Conservation (phyloP, 2,329 filamentous ascomycete genomes). For the Pyricularia pennisetigena region DNA sequence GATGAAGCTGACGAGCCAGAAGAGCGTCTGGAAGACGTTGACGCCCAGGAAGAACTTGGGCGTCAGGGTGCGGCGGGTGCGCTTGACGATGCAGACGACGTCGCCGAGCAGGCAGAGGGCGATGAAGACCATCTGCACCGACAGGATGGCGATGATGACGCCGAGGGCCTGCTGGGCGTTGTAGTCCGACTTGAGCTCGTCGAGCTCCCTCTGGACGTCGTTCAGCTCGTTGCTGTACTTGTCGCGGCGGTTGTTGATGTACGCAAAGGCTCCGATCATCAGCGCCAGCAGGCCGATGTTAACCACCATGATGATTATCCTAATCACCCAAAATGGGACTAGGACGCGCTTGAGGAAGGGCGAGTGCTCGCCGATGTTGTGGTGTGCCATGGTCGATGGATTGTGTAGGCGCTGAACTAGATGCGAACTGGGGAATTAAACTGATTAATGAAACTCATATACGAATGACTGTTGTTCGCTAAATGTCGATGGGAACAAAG, state of each 20-base stretch:
- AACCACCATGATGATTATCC: slow-evolving; percentile 19
- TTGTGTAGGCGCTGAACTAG: neutral
- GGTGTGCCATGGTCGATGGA: slow-evolving; percentile 14
- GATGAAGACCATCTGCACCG: slow-evolving; percentile 17
- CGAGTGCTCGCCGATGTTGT: slow-evolving; percentile 19
- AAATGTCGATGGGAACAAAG: neutral
- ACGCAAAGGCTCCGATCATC: slow-evolving; percentile 11
- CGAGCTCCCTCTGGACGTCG: neutral
- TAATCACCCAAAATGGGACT: slow-evolving; percentile 23
- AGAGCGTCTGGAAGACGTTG: slow-evolving; percentile 17
- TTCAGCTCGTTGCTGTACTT: slow-evolving; percentile 7
- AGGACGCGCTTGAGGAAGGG: slow-evolving; percentile 23
- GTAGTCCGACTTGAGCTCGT: slow-evolving; percentile 9
- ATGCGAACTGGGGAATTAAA: too few species aligned
- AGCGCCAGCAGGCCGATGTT: slow-evolving; percentile 15
- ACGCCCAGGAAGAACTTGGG: slow-evolving; percentile 22
- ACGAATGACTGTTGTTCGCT: neutral
- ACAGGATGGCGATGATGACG: slow-evolving; percentile 13
- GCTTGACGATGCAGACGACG: slow-evolving; percentile 22
- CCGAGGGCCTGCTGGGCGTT: slow-evolving; percentile 4
- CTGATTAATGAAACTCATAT: neutral
- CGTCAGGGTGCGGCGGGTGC: slow-evolving; percentile 17
- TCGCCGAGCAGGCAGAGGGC: slow-evolving; percentile 19
- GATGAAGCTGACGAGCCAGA: slow-evolving; percentile 18
- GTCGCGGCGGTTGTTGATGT: slow-evolving; percentile 11